Percentiles rank a stretch among this genome's conserved stretches.
phyloP scores from a whole-genome alignment of 2,329 filamentous ascomycete genomes.

The Coniochaeta prunicola region DNA sequence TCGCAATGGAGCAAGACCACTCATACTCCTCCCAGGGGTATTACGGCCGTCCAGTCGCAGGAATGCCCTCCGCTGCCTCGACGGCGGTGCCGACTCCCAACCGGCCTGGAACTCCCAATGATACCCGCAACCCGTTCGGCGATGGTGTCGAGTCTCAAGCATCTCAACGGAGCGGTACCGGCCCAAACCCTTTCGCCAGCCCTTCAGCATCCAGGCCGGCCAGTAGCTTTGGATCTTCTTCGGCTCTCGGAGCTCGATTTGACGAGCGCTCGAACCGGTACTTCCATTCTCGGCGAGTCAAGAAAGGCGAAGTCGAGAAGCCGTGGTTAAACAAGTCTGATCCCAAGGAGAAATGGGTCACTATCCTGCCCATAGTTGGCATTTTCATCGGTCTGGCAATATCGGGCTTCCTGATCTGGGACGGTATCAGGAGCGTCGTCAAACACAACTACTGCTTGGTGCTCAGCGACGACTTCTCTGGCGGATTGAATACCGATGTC shows the following conservation, averaged over 20 bases:
- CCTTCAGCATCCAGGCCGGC: slow-evolving; percentile 35
- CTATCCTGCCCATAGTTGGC: slow-evolving; percentile 68
- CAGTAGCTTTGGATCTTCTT: slow-evolving; percentile 40
- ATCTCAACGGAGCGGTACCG: slow-evolving; percentile 19
- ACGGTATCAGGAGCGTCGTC: slow-evolving; percentile 64
- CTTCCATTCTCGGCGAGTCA: slow-evolving; percentile 67
- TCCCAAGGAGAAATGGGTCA: slow-evolving; percentile 79
- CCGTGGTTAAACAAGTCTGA: slow-evolving; percentile 70
- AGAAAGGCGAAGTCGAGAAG: slow-evolving; percentile 66
- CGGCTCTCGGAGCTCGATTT: slow-evolving; percentile 26
- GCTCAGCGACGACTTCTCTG: slow-evolving; percentile 57
- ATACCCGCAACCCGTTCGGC: slow-evolving; percentile 31
- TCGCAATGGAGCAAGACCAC: neutral
- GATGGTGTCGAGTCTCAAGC: slow-evolving; percentile 29
- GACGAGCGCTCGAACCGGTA: slow-evolving; percentile 43
- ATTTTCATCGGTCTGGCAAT: slow-evolving; percentile 61
- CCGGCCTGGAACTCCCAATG: slow-evolving; percentile 34
- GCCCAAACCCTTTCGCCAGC: slow-evolving; percentile 38
- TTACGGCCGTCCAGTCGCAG: slow-evolving; percentile 15
- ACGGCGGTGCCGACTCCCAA: slow-evolving; percentile 31
- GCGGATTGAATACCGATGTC: slow-evolving; percentile 48
- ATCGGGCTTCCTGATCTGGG: slow-evolving; percentile 66
- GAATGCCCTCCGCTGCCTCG: slow-evolving; percentile 26
- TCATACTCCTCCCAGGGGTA: slow-evolving; percentile 6
- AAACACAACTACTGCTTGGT: slow-evolving; percentile 68